Evolutionary conservation across 306 rosid genomes (phyloP), one percentile per base, ranked within the genome.

Genomic region (Echinosophora koreensis): DNA sequence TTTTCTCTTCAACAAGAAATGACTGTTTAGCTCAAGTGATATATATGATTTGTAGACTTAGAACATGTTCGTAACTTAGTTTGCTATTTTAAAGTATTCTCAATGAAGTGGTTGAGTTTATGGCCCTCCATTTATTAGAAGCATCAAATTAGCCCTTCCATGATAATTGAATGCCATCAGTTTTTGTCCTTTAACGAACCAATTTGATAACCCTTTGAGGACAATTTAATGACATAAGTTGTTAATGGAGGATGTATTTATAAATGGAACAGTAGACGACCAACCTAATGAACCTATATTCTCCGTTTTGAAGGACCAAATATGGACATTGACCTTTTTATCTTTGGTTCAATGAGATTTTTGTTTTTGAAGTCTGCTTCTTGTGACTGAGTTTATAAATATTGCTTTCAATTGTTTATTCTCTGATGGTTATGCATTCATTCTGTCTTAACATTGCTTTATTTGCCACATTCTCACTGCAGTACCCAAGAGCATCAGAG

Each of bases 401-500:
- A 49, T 47, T 51, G 34, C 71, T 17, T 37, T 51, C 9, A 4
- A 42, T 10, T 32, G 17, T 68, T 41, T 65, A 50, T 39, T 62
- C 38, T 42, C 8, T 50, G 3, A 11, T 34, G 56, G 46, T 73
- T 74, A 57, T 64, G 69, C 34, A 78, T 42, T 58, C n/a, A n/a
- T n/a, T n/a, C n/a, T n/a, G n/a, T n/a, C n/a, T n/a, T n/a, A n/a
- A n/a, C 68, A 52, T 74, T 58, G 69, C 37, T 63, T 77, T 10
- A 51, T 70, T 76, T 77, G 66, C 27, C 66, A 37, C 59, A 70
- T 80, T 81, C 17, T 81, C 60, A 76, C 55, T 79, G 78, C 90
- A 93, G 97, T 90, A 88, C 64, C 99, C 94, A 57, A 85, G 88
- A 79, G 84, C 88, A 74, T 85, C 89, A 9, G 98, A 87, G 27